These are phyloP conservation scores for Volvariella surrecta DNA, from an alignment of 1,284 basidiomycete species.

Conservation along the genomic window DNA sequence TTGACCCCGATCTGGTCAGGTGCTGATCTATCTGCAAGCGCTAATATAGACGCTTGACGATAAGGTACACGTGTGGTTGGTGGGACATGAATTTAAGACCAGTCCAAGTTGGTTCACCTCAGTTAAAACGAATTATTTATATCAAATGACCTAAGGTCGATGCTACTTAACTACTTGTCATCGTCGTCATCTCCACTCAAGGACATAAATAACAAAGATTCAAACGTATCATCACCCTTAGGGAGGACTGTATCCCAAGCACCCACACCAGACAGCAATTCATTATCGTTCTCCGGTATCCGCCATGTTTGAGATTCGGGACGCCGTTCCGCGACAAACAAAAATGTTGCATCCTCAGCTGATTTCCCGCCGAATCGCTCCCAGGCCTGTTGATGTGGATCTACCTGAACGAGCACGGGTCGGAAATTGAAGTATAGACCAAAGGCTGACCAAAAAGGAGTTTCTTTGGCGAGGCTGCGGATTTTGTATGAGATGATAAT, in stretches of 20 bases:
- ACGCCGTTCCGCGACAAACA: constrained; percentile 54
- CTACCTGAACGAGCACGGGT: constrained; percentile 41
- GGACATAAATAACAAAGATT: constrained; percentile 54
- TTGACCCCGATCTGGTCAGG: too few species aligned
- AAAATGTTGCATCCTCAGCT: constrained; percentile 39
- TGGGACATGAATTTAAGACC: too few species aligned
- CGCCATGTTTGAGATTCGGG: constrained; percentile 46
- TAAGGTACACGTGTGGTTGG: too few species aligned
- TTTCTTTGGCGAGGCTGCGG: constrained; percentile 70
- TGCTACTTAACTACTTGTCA: too few species aligned
- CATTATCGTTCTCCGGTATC: constrained; percentile 41
- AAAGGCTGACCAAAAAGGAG: constrained; percentile 75
- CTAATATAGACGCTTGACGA: too few species aligned
- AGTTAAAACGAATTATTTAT: too few species aligned
- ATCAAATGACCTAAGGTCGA: too few species aligned
- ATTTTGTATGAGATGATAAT: constrained; percentile 70
- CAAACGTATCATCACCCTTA: constrained; percentile 63
- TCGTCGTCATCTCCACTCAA: constrained; percentile 17
- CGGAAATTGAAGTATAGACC: constrained; percentile 74
- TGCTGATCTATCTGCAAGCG: too few species aligned
- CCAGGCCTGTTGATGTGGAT: constrained; percentile 21
- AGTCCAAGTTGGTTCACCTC: too few species aligned
- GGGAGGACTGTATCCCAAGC: constrained; percentile 29
- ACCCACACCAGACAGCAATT: constrained; percentile 48
- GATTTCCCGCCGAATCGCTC: constrained; percentile 27